Percentiles rank a stretch among this genome's conserved stretches.
phyloP scores from a whole-genome alignment of 2,329 filamentous ascomycete species.

The Aspergillus pseudoviridinutans region DNA sequence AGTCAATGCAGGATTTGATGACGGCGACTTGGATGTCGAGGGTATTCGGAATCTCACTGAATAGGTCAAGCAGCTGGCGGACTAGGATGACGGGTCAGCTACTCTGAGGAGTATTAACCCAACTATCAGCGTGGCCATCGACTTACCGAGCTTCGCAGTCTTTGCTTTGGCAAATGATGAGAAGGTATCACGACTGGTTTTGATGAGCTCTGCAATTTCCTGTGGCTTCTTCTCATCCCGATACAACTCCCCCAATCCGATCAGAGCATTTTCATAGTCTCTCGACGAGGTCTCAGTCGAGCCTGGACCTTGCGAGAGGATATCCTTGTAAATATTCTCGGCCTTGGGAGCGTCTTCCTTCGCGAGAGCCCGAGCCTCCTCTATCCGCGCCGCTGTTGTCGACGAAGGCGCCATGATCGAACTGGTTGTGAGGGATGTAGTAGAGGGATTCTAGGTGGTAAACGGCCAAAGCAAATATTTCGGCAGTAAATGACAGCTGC shows the following conservation, averaged over 20 bases:
- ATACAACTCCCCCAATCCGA: conserved; percentile 88
- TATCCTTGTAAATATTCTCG: conserved; percentile 82
- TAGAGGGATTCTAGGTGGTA: background rate
- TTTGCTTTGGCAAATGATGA: conserved; percentile 98
- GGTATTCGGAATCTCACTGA: conserved; percentile 88
- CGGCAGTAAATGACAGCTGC: background rate
- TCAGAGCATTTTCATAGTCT: conserved; percentile 85
- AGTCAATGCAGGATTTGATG: conserved; percentile 99
- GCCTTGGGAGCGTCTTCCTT: conserved; percentile 80
- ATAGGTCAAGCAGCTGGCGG: conserved; percentile 92
- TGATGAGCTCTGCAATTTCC: conserved; percentile 84
- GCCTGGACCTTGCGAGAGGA: conserved; percentile 79
- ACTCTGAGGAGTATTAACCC: background rate
- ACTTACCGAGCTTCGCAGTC: conserved; percentile 91
- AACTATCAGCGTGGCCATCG: background rate
- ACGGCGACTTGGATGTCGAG: conserved; percentile 91
- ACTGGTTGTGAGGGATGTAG: conserved; percentile 4
- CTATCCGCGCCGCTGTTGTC: conserved; percentile 63
- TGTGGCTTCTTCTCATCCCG: conserved; percentile 74
- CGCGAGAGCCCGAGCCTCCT: conserved; percentile 80
- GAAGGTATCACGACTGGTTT: conserved; percentile 82
- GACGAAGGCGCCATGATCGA: conserved; percentile 46
- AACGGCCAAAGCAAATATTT: conserved; percentile 1
- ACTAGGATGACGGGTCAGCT: conserved; percentile 51
- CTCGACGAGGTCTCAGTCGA: conserved; percentile 80